A percentile compares a stretch with the other conserved stretches of the same genome.
Evolutionary conservation across 306 rosid genomes (phyloP).

Genomic region (Prunus armeniaca): DNA sequence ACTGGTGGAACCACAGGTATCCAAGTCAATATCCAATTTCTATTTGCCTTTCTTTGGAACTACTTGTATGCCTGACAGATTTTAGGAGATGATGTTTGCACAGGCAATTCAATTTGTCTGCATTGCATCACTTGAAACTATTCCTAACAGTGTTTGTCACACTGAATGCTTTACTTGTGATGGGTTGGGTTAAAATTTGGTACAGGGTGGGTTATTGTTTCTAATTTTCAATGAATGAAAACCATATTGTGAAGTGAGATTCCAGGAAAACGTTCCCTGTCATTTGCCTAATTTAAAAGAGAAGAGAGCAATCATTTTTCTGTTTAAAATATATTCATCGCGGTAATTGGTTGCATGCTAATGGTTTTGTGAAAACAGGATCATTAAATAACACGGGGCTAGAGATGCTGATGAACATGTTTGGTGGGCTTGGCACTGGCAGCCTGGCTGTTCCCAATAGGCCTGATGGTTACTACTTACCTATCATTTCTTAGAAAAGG

Average conservation of each 20-base stretch:
- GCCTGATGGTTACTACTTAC: conserved; percentile 56
- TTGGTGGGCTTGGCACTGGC: conserved; percentile 91
- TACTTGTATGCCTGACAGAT: not conserved
- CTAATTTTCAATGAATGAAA: not conserved
- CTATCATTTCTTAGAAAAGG: conserved; percentile 11
- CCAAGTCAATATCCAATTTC: conserved; percentile 10
- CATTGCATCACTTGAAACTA: too few species aligned
- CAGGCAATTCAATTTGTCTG: not conserved
- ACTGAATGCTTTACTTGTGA: not conserved
- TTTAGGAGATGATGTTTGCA: not conserved
- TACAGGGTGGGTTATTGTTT: not conserved
- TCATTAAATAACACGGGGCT: conserved; percentile 51
- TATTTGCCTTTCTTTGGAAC: not conserved
- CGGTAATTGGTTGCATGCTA: not conserved
- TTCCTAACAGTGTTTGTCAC: not conserved
- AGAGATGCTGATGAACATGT: conserved; percentile 78
- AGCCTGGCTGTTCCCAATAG: conserved; percentile 66
- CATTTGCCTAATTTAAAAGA: not conserved
- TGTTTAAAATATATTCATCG: not conserved
- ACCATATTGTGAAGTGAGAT: not conserved
- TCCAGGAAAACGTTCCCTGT: not conserved
- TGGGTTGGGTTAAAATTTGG: not conserved
- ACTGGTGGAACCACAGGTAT: conserved; percentile 44
- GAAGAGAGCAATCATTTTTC: not conserved
- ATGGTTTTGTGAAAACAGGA: conserved; percentile 30